phyloP scores from a whole-genome alignment of 192 early-diverging fungal species.

The Coemansia sp. region DNA sequence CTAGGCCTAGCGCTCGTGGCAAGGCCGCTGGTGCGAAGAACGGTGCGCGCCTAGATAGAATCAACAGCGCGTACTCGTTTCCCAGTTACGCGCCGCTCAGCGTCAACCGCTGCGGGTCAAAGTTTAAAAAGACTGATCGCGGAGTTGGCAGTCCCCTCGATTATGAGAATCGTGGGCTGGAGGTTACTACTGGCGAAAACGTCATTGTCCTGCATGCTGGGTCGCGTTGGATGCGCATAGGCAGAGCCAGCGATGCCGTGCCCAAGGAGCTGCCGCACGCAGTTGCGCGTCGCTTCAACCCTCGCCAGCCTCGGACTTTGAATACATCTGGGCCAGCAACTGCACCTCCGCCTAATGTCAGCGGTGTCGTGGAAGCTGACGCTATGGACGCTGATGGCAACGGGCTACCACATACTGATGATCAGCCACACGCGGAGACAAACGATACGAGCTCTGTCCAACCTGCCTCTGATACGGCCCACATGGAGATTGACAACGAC shows the following conservation, averaged over 20 bases:
- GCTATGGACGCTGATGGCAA: slow-evolving; percentile 19
- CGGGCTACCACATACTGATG: background rate
- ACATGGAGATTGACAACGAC: background rate
- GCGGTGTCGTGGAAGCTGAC: background rate
- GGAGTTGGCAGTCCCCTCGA: slow-evolving; percentile 18
- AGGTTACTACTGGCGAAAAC: slow-evolving; percentile 58
- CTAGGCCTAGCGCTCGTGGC: background rate
- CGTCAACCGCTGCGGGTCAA: slow-evolving; percentile 38
- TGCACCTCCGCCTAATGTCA: background rate
- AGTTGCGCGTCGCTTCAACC: slow-evolving; percentile 69
- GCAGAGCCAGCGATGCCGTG: slow-evolving; percentile 79
- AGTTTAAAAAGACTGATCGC: slow-evolving; percentile 31
- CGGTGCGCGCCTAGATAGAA: slow-evolving; percentile 4
- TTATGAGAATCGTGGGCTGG: slow-evolving; percentile 6
- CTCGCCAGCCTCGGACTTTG: background rate
- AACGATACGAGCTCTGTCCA: background rate
- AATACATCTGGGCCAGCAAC: background rate
- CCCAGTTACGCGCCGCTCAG: slow-evolving; percentile 35
- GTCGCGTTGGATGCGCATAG: slow-evolving; percentile 81
- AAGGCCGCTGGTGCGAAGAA: background rate
- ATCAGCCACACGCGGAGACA: background rate
- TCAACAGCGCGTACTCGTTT: slow-evolving; percentile 55
- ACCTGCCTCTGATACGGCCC: background rate
- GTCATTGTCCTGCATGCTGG: slow-evolving; percentile 88
- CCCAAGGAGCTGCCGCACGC: slow-evolving; percentile 79